Evolutionary conservation across 1,284 basidiomycete genomes (phyloP).

Genomic region (Phenoliferia sp.): DNA sequence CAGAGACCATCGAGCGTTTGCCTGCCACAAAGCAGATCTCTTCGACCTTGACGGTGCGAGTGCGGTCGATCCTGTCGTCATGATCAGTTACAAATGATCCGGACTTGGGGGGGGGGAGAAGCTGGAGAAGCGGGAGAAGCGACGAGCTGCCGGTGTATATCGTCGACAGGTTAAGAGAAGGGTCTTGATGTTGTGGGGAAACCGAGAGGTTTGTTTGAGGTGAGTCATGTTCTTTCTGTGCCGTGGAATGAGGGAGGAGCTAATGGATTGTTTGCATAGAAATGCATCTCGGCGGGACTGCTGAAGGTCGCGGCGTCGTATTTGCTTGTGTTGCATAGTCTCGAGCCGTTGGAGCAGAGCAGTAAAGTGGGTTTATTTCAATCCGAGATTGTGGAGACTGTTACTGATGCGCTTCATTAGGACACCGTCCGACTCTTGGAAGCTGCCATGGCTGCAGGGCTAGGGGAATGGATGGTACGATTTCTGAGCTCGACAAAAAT

Average conservation of each 20-base stretch:
- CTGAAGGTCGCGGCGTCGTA: slow-evolving; percentile 90
- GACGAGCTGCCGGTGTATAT: too few species aligned
- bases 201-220: slow-evolving; percentile 86
- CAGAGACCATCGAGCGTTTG: too few species aligned
- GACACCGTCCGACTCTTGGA: slow-evolving; percentile 74
- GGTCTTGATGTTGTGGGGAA: slow-evolving; percentile 78
- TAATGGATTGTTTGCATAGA: slow-evolving; percentile 46
- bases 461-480: slow-evolving; percentile 46
- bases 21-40: too few species aligned
- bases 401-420: slow-evolving; percentile 36
- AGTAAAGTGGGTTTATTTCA: slow-evolving; percentile 40
- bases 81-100: too few species aligned
- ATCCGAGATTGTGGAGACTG: background rate
- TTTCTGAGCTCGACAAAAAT: background rate
- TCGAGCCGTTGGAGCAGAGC: slow-evolving; percentile 80
- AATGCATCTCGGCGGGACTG: slow-evolving; percentile 67
- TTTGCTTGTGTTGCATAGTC: slow-evolving; percentile 84
- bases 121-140: too few species aligned
- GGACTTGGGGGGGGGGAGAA: too few species aligned
- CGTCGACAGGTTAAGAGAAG: too few species aligned
- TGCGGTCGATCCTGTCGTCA: too few species aligned
- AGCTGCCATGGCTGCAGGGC: slow-evolving; percentile 63
- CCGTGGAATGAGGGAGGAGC: background rate
- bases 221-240: slow-evolving; percentile 39
- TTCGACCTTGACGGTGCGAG: too few species aligned